A percentile compares a stretch with the other conserved stretches of the same genome.
Evolutionary conservation across 2,329 filamentous ascomycete genomes (phyloP).

Genomic region (Epichloe elymi): DNA sequence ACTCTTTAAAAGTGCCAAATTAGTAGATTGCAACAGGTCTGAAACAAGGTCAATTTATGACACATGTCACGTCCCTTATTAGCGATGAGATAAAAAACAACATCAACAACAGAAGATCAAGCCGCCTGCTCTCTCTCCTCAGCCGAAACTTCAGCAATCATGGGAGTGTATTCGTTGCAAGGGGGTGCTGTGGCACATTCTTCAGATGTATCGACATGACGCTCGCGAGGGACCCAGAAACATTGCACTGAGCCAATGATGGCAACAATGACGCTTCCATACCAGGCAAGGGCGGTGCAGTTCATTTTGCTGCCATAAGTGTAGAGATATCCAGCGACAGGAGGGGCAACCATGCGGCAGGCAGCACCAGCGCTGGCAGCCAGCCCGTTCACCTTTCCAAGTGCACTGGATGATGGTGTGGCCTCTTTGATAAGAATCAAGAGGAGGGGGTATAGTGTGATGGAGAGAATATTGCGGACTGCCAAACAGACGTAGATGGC

Average conservation of each 20-base stretch:
- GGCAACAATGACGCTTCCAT: constrained; percentile 44
- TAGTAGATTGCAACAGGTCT: constrained; percentile 2
- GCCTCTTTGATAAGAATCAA: constrained; percentile 57
- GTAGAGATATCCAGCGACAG: constrained; percentile 50
- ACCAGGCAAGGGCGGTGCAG: constrained; percentile 52
- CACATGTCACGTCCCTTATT: not conserved
- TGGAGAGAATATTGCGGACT: constrained; percentile 47
- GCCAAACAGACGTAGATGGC: constrained; percentile 46
- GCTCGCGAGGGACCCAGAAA: constrained; percentile 34
- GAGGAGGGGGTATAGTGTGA: constrained; percentile 49
- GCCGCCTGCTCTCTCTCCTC: constrained; percentile 9
- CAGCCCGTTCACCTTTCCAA: constrained; percentile 53
- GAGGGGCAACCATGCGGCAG: constrained; percentile 55
- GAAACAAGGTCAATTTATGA: constrained; percentile 1
- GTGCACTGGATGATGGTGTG: constrained; percentile 39
- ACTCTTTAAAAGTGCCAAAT: constrained; percentile 7
- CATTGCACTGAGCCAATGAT: constrained; percentile 45
- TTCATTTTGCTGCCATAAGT: constrained; percentile 43
- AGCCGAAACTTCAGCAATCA: constrained; percentile 19
- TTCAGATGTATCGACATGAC: constrained; percentile 15
- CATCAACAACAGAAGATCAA: not conserved
- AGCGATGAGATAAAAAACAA: not conserved
- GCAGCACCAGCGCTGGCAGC: constrained; percentile 53
- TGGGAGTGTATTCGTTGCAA: constrained; percentile 6
- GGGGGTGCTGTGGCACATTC: constrained; percentile 13